Evolutionary conservation across 2,329 filamentous ascomycete genomes (phyloP), one percentile per base, ranked within the genome.

Genomic region (Penicillium fuscoglaucum): DNA sequence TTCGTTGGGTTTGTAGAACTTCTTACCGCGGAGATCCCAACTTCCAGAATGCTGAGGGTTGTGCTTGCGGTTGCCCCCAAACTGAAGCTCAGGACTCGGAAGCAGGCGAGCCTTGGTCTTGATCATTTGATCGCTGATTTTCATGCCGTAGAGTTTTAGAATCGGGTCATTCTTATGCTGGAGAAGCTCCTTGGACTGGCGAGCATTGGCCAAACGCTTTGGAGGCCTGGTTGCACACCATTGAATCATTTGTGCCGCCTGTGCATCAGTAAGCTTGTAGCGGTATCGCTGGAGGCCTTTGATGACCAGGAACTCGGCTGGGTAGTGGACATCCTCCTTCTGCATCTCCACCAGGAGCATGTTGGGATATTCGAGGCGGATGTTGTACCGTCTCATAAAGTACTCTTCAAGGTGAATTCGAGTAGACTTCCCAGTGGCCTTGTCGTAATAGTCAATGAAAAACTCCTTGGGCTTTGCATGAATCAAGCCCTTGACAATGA

Each of bases 211-310:
- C 64, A 85, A 84, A n/a, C 95, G 90, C 31, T 86, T 72, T 0
- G 73, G 72, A 0, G 95, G 95, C 1, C 88, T 83, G 6, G 89
- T 91, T 5, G 96, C 93, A 0, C 93, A 93, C 68, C 93, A 91
- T 74, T 90, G 93, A 79, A 99, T 97, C 95, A 99, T 99, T 6
- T 83, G 77, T 0, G 88, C 79, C 0, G 93, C 97, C 77, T 96
- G 81, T 0, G 69, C 68, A 55, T 86, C 84, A 51, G 81, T 81
- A 47, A 87, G 71, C 73, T 87, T 88, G 70, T 76, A 82, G 3
- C 76, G 78, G 66, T 84, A 87, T 2, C 82, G 81, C 71, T 87
- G 83, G 37, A 86, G 83, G 4, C 76, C 70, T 43, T 80, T 74
- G 59, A 87, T 78, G 13, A 70, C 73, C 39, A 86, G 74, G 31